Evolutionary conservation across 768 basidiomycete species (phyloP), one percentile per base, ranked within the genome.

Genomic region (Rhizopogon salebrosus): DNA sequence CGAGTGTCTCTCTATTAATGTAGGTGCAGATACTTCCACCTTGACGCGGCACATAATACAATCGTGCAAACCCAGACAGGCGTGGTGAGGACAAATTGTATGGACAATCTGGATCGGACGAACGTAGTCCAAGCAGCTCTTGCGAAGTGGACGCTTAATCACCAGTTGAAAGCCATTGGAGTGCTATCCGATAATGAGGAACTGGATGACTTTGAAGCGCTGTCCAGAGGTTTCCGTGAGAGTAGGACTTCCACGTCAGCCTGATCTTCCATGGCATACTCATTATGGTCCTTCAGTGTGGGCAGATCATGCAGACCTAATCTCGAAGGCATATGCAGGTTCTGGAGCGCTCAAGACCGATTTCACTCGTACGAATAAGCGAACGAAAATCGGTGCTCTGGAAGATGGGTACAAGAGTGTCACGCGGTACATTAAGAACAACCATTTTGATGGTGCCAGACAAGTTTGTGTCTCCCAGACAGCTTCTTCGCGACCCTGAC

Each of bases 291-390:
- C 41, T 59, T 20, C 52, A 98, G 95, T 98, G 73, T 99, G 97
- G 97, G 87, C 97, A 23, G 91, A 98, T 61, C 95, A 98, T 64
- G 97, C 92, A 14, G 93, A 99, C 68, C 75, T 78, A 43, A 90
- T 99, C 57, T 84, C 93, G 0, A 82, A 77, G 41, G 94, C 95
- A 0, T 99, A 99, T 70, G 89, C 86, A 42, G 97, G 97, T 18
- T 94, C 95, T 27, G 95, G 90, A 11, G 97, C 97, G 1, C 70
- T 99, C 60, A 99, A 99, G 69, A 92, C 93, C 0, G 97, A 98
- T 69, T 97, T 93, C 65, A 98, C 95, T 16, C 79, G 95, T 48
- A 98, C 94, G 1, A 94, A 92, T 61, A 87, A 87, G 67, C 80
- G 97, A 31, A 94, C 93, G 2, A 81, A 74, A 48, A 81, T 85